Evolutionary conservation across 805 yeast species (phyloP).

Genomic region (Yarrowia porcina): DNA sequence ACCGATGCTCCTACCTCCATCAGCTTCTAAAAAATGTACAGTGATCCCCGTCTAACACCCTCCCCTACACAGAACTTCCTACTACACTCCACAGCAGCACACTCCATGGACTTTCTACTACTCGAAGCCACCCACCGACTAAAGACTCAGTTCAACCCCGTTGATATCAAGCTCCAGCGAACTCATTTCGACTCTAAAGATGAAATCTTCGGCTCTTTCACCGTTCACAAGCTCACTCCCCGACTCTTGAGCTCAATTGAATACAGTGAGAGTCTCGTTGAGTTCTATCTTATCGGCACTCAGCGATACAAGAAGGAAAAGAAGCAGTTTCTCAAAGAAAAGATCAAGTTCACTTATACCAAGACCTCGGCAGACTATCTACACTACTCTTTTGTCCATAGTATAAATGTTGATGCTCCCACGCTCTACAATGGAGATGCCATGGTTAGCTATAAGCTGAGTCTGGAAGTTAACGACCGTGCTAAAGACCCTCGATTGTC

Average conservation of each 20-base stretch:
- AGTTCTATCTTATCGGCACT: constrained; percentile 12
- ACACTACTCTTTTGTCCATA: not conserved
- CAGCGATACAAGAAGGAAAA: constrained; percentile 6
- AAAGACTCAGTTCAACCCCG: constrained; percentile 6
- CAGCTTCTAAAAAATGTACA: not conserved
- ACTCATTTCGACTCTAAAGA: not conserved
- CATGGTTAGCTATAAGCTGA: not conserved
- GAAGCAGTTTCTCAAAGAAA: not conserved
- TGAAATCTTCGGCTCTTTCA: not conserved
- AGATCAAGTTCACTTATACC: not conserved
- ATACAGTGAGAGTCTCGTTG: constrained; percentile 2
- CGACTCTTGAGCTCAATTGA: not conserved
- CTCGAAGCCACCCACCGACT: constrained; percentile 5
- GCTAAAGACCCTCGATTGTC: constrained; percentile 7
- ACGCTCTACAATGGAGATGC: constrained; percentile 3
- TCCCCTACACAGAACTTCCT: constrained; percentile 14
- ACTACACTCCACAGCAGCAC: not conserved
- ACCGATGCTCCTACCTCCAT: not conserved
- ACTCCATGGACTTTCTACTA: not conserved
- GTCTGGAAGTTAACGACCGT: not conserved
- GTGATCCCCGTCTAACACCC: not conserved
- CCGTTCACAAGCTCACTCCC: constrained; percentile 1
- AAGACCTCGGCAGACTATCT: not conserved
- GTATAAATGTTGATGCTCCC: not conserved
- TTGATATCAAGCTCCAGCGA: not conserved